Conservation (phyloP, 164 flowering plant genomes). For the Aristolochia californica region DNA sequence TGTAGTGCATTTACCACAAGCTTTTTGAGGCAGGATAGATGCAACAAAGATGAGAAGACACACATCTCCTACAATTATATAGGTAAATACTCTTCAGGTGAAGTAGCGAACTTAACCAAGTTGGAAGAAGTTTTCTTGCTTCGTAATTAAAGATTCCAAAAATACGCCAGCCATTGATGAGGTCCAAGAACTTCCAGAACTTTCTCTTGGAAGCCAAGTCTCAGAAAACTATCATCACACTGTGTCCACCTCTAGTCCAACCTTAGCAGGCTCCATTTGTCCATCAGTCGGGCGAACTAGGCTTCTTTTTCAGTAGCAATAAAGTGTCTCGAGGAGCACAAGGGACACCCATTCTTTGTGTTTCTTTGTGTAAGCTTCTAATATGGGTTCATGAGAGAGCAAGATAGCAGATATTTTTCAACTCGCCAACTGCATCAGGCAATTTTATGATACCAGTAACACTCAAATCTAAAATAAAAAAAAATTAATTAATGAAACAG, state of each 20-base stretch:
- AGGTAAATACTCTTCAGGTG: not conserved
- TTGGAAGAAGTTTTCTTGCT: not conserved
- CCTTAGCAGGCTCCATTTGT: not conserved
- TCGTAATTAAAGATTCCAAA: not conserved
- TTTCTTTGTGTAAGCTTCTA: not conserved
- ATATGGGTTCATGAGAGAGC: not conserved
- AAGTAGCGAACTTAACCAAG: not conserved
- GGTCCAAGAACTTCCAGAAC: not conserved
- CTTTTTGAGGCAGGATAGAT: not conserved
- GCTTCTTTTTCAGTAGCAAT: not conserved
- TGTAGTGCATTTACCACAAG: not conserved
- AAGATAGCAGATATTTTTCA: constrained; percentile 5
- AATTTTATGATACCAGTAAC: not conserved
- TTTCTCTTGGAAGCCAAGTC: not conserved
- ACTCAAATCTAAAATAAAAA: not conserved
- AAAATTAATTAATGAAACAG: not conserved
- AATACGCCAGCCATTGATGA: not conserved
- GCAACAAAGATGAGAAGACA: not conserved
- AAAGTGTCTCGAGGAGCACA: not conserved
- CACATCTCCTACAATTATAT: not conserved
- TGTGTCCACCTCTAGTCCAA: not conserved
- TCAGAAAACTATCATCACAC: not conserved
- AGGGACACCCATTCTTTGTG: not conserved
- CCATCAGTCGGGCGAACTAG: not conserved
- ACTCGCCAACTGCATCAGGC: constrained; percentile 1